A percentile compares a stretch with the other conserved stretches of the same genome.
Conservation (phyloP, 1,139 yeast genomes). For the Suhomyces taliae region DNA sequence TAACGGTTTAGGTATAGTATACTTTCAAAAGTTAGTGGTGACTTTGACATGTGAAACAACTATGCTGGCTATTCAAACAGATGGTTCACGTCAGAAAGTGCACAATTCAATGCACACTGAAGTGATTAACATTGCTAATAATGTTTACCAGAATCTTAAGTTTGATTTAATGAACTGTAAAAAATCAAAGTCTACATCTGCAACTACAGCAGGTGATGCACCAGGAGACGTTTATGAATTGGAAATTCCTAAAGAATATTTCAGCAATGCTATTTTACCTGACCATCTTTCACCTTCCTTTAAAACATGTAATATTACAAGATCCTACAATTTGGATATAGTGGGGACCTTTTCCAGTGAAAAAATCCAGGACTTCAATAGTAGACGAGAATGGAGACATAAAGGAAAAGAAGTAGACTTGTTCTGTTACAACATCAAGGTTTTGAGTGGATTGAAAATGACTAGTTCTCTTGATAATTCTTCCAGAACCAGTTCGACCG, state of each 20-base stretch:
- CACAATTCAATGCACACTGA: slow-evolving; percentile 35
- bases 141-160: slow-evolving; percentile 34
- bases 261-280: slow-evolving; percentile 47
- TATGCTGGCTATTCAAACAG: slow-evolving; percentile 38
- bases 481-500: slow-evolving; percentile 7
- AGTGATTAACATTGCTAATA: slow-evolving; percentile 30
- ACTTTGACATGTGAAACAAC: slow-evolving; percentile 35
- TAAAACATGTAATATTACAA: slow-evolving; percentile 54
- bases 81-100: slow-evolving; percentile 23
- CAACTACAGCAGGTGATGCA: slow-evolving; percentile 19
- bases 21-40: slow-evolving; percentile 38
- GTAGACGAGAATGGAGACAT: slow-evolving; percentile 18
- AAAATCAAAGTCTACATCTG: slow-evolving; percentile 27
- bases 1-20: slow-evolving; percentile 51
- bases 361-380: slow-evolving; percentile 22
- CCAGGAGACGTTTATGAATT: slow-evolving; percentile 36
- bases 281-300: slow-evolving; percentile 55
- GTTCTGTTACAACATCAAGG: slow-evolving; percentile 35
- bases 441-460: slow-evolving; percentile 44
- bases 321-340: slow-evolving; percentile 47
- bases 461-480: slow-evolving; percentile 13
- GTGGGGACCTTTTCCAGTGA: slow-evolving; percentile 46
- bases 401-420: slow-evolving; percentile 34
- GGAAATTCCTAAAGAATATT: slow-evolving; percentile 46
- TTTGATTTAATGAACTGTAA: slow-evolving; percentile 43